Conservation (phyloP, 345 rosid species). For the Rhodamnia rubescens region DNA sequence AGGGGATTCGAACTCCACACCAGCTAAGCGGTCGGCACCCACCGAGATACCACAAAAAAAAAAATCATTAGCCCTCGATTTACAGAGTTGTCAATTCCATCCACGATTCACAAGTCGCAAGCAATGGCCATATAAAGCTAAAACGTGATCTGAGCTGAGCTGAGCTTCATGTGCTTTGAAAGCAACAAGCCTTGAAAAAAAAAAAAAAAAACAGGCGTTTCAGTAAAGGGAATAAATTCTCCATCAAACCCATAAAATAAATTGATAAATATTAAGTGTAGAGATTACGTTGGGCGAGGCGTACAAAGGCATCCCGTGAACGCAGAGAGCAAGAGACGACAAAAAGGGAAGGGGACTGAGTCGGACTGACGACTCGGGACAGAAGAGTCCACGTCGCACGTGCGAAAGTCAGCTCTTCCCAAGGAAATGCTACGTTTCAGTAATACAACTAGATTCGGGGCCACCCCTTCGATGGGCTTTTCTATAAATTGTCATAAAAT, state of each 20-base stretch:
- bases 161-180: neutral
- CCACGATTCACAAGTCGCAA: too few relatives aligned
- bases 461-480: neutral
- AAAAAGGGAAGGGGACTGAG: neutral
- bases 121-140: too few relatives aligned
- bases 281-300: neutral
- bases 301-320: slow-evolving; percentile 11
- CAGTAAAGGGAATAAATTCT: neutral
- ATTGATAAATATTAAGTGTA: too few relatives aligned
- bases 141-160: neutral
- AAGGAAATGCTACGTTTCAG: too few relatives aligned
- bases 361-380: neutral
- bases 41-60: too few relatives aligned
- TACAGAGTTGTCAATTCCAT: neutral
- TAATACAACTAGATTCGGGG: too few relatives aligned
- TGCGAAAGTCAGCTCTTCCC: neutral
- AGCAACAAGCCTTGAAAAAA: neutral
- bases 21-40: too few relatives aligned
- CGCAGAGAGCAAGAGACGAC: neutral
- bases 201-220: neutral
- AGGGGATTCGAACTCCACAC: too few relatives aligned
- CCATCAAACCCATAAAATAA: neutral
- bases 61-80: neutral
- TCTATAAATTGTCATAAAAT: neutral
- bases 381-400: slow-evolving; percentile 7